Percentiles rank a stretch among this genome's conserved stretches.
Conservation (phyloP, 768 basidiomycete species). For the Butyriboletus loyo region DNA sequence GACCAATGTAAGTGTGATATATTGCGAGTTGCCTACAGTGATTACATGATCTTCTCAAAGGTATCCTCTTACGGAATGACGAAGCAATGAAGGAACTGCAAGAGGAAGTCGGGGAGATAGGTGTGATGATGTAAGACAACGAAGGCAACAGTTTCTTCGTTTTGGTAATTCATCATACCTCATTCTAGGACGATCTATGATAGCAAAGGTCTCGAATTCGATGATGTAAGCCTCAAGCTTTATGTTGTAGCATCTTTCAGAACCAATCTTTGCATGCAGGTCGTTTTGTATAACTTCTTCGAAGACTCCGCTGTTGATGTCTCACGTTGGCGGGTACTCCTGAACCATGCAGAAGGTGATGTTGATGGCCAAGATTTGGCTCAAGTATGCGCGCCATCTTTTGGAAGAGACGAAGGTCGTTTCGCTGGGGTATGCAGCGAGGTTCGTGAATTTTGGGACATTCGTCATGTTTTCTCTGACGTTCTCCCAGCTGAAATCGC, state of each 20-base stretch:
- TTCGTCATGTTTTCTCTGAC: conserved; percentile 1
- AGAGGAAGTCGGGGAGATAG: conserved; percentile 54
- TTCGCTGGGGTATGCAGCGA: conserved; percentile 60
- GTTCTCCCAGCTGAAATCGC: conserved; percentile 50
- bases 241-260: not conserved
- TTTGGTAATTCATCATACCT: not conserved
- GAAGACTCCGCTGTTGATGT: conserved; percentile 52
- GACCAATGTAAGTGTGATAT: conserved; percentile 51
- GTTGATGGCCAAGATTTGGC: conserved; percentile 10
- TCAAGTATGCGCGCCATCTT: conserved; percentile 39
- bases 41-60: conserved; percentile 31
- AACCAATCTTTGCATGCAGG: conserved; percentile 38
- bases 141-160: not conserved
- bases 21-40: not conserved
- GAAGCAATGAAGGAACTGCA: conserved; percentile 45
- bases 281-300: conserved; percentile 74
- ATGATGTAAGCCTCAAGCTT: conserved; percentile 10
- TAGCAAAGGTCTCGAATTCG: conserved; percentile 31
- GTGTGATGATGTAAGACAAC: conserved; percentile 50
- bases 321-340: conserved; percentile 59
- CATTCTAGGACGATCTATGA: conserved; percentile 29
- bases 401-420: conserved; percentile 40
- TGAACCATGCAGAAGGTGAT: conserved; percentile 39
- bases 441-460: conserved; percentile 31
- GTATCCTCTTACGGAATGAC: conserved; percentile 67